phyloP scores from a whole-genome alignment of 2,329 filamentous ascomycete genomes.

The Esteya vermicola region DNA sequence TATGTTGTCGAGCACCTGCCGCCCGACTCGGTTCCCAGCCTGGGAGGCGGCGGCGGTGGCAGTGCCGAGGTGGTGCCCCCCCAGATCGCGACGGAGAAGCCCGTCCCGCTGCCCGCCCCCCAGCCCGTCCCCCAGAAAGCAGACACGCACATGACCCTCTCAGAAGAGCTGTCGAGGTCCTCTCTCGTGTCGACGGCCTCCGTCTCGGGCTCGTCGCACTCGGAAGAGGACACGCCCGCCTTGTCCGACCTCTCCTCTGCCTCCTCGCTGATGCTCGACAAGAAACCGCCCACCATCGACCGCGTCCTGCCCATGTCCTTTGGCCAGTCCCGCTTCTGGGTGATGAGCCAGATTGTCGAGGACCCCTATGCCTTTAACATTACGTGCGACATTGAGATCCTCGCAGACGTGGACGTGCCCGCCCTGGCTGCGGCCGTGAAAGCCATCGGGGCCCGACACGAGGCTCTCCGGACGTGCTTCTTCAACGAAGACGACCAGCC shows the following conservation, averaged over 20 bases:
- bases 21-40: no score
- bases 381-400: constrained; percentile 16
- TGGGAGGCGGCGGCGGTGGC: no score
- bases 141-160: no score
- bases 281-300: neutral
- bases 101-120: no score
- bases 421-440: constrained; percentile 20
- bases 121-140: no score
- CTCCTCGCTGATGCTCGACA: neutral
- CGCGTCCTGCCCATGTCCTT: neutral
- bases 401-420: constrained; percentile 16
- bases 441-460: constrained; percentile 16
- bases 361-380: constrained; percentile 26
- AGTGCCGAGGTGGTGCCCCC: no score
- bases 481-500: constrained; percentile 9
- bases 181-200: no score
- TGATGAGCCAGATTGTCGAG: constrained; percentile 17
- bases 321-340: constrained; percentile 21
- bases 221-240: no score
- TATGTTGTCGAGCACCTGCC: neutral
- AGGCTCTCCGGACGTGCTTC: constrained; percentile 20
- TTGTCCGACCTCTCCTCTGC: no score
- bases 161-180: neutral
- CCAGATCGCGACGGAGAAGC: no score
- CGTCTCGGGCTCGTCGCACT: no score